Percentiles rank a stretch among this genome's conserved stretches.
Conservation (phyloP, 1,284 basidiomycete species). For the Tilletiaria anomala region DNA sequence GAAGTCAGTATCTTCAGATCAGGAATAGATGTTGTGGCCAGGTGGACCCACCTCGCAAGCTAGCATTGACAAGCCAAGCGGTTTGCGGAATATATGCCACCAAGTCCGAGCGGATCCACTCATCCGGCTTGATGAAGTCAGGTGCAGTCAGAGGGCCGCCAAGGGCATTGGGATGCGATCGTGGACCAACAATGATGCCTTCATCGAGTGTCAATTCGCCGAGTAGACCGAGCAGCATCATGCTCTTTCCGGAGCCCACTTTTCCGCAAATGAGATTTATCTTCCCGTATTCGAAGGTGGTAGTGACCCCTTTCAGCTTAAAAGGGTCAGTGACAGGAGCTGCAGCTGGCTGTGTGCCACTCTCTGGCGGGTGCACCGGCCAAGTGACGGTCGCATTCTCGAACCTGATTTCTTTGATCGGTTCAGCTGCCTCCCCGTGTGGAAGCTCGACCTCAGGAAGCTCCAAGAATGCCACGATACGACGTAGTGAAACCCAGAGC, state of each 20-base stretch:
- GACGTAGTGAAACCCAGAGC: conserved; percentile 60
- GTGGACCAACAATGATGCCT: too few relatives aligned
- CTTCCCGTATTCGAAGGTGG: conserved; percentile 11
- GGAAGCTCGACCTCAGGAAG: conserved; percentile 59
- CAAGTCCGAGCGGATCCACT: too few relatives aligned
- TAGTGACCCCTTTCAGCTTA: conserved; percentile 11
- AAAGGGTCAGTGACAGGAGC: conserved; percentile 6
- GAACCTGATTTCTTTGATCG: conserved; percentile 49
- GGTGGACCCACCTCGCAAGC: too few relatives aligned
- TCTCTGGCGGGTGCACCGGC: too few relatives aligned
- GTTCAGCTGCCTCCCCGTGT: conserved; percentile 49
- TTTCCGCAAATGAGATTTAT: conserved; percentile 30
- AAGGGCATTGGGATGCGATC: too few relatives aligned
- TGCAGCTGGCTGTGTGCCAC: too few relatives aligned
- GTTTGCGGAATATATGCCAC: conserved; percentile 23
- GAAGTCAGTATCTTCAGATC: too few relatives aligned
- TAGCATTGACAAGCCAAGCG: conserved; percentile 19
- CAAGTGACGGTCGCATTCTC: conserved; percentile 50
- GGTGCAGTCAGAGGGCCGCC: too few relatives aligned
- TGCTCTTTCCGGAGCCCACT: background rate
- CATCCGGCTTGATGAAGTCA: too few relatives aligned
- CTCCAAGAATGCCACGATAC: conserved; percentile 62
- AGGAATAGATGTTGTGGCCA: too few relatives aligned
- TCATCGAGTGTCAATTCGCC: too few relatives aligned
- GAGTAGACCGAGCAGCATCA: background rate